These are phyloP conservation scores for Trametopsis cervina DNA, from an alignment of 768 basidiomycete species.

Conservation along the genomic window DNA sequence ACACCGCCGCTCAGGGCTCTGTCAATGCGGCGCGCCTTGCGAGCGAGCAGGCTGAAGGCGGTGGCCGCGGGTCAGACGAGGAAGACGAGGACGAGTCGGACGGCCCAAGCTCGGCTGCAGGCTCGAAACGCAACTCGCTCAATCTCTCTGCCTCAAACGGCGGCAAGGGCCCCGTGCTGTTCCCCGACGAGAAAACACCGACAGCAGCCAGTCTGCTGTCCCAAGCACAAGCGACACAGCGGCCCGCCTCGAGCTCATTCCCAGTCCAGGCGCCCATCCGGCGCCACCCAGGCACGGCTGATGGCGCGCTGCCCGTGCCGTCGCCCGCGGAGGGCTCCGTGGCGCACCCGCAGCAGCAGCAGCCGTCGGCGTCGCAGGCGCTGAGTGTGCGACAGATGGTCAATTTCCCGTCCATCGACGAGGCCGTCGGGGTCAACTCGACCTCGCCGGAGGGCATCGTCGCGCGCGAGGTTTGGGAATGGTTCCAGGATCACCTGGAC, in stretches of 20 bases:
- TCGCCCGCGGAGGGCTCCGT: constrained; percentile 37
- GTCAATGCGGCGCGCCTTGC: constrained; percentile 69
- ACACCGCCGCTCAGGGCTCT: constrained; percentile 70
- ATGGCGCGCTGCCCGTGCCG: constrained; percentile 44
- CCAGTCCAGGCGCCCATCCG: constrained; percentile 73
- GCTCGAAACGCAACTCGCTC: constrained; percentile 71
- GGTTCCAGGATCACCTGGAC: constrained; percentile 91
- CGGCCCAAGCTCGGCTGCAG: constrained; percentile 51
- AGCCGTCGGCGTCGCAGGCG: constrained; percentile 44
- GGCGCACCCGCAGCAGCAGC: constrained; percentile 35
- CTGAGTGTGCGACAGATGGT: constrained; percentile 70
- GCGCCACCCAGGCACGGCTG: constrained; percentile 55
- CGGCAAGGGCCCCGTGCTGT: constrained; percentile 45
- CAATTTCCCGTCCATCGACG: constrained; percentile 81
- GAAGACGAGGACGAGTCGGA: constrained; percentile 87
- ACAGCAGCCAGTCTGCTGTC: constrained; percentile 73
- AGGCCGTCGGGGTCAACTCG: constrained; percentile 69
- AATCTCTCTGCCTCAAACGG: constrained; percentile 59
- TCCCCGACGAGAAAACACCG: constrained; percentile 76
- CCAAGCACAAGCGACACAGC: constrained; percentile 64
- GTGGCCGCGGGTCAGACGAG: constrained; percentile 63
- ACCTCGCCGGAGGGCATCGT: constrained; percentile 72
- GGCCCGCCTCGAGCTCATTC: constrained; percentile 48
- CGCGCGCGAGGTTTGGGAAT: constrained; percentile 83
- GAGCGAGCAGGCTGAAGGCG: constrained; percentile 59